Evolutionary conservation across 2,329 filamentous ascomycete genomes (phyloP).

Genomic region (Tolypocladium guangdongense): DNA sequence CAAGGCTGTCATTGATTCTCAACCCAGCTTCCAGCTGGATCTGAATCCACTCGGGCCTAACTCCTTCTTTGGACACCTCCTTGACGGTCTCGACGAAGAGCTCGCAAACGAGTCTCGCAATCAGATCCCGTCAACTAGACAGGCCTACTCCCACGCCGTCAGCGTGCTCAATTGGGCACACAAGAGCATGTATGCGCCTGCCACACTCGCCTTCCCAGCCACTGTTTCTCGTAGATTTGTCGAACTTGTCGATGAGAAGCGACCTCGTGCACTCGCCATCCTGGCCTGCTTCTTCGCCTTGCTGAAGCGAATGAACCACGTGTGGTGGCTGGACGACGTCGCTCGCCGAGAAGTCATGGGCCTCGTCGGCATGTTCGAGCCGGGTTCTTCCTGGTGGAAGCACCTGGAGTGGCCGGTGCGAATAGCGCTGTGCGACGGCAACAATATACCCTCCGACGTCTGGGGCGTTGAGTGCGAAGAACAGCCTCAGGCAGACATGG

Average conservation of each 20-base stretch:
- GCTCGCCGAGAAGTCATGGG: constrained; percentile 55
- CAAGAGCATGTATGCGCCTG: constrained; percentile 45
- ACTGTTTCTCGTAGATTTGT: constrained; percentile 52
- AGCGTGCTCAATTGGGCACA: constrained; percentile 57
- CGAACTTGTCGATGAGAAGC: constrained; percentile 45
- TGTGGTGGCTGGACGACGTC: constrained; percentile 63
- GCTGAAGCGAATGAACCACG: constrained; percentile 46
- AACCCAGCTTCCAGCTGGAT: constrained; percentile 50
- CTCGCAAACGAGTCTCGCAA: constrained; percentile 25
- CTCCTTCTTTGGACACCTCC: constrained; percentile 50
- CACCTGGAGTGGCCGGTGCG: constrained; percentile 51
- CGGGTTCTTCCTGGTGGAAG: constrained; percentile 48
- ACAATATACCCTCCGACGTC: constrained; percentile 41
- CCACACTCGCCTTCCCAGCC: constrained; percentile 52
- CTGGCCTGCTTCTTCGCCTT: constrained; percentile 58
- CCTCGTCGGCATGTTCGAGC: constrained; percentile 47
- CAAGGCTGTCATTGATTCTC: constrained; percentile 51
- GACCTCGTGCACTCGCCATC: constrained; percentile 51
- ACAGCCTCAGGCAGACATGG: constrained; percentile 25
- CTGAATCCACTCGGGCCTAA: constrained; percentile 37
- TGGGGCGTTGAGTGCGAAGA: constrained; percentile 43
- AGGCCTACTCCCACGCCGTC: constrained; percentile 54
- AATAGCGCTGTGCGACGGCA: constrained; percentile 45
- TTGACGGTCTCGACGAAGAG: constrained; percentile 47
- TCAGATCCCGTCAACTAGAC: constrained; percentile 22